Base-by-base conservation (phyloP, 371 early-diverging fungal species). In the Zopfochytrium polystomum region DNA sequence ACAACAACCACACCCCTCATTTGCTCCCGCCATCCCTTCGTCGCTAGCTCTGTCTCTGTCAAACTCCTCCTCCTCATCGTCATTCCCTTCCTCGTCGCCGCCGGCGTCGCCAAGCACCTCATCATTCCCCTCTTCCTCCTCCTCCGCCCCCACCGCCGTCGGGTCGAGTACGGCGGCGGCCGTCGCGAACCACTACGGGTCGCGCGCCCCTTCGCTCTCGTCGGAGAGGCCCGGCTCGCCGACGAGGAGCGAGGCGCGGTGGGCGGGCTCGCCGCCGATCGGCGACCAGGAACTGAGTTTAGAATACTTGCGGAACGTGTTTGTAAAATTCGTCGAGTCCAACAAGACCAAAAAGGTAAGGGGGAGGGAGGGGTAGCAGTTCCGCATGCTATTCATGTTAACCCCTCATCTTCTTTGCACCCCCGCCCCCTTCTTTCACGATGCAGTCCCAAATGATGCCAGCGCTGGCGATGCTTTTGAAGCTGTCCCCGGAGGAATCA, bases 231-330 rank as follows among this genome's bases (percentile, higher is more conserved):
- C 2, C 89, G 90, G 56, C 18, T 38, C 38, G 38, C 38, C 38
- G 11, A 38, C 38, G 11, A 38, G 11, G 11, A 38, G 38, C 38
- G 38, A 38, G 11, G 38, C n/a, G n/a, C n/a, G n/a, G n/a, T n/a
- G n/a, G n/a, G n/a, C 38, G 18, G 38, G 38, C 38, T n/a, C 31
- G 30, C 33, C 25, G 20, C 20, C 27, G 27, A 25, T 18, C 9
- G 26, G 31, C 54, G 52, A 20, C 34, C 54, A 4, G 47, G 53
- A 13, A 52, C 46, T 54, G 62, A 62, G 62, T 38, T 38, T 89
- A n/a, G 92, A 93, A 67, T 95, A 95, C 60, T 68, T 93, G 54
- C 84, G 88, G 62, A 85, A 90, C 57, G 86, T 95, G 9, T 66
- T 95, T 46, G 68, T 95, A 44, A 88, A 87, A 61, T 93, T 93